phyloP scores from a whole-genome alignment of 177 flowering plant genomes.

The Vitis hybrid region DNA sequence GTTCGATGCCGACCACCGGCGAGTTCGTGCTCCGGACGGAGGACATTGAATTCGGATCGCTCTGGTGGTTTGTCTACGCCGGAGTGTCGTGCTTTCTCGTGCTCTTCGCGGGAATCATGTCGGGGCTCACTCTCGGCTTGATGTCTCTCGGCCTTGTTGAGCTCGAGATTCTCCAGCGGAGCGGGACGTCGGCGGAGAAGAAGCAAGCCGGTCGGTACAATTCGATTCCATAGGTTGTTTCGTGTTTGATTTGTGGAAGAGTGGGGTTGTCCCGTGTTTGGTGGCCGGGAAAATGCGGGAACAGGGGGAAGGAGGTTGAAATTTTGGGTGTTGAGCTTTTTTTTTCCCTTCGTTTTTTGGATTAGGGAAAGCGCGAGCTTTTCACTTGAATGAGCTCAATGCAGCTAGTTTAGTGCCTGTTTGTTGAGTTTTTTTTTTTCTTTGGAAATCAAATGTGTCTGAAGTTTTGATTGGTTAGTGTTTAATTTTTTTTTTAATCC shows the following conservation, averaged over 20 bases:
- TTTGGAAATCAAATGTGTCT: too few relatives aligned
- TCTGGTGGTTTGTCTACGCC: conserved; percentile 68
- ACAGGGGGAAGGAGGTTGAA: too few relatives aligned
- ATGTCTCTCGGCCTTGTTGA: conserved; percentile 92
- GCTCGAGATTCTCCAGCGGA: conserved; percentile 77
- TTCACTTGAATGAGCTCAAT: too few relatives aligned
- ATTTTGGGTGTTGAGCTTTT: background rate
- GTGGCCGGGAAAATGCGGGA: too few relatives aligned
- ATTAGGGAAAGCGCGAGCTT: too few relatives aligned
- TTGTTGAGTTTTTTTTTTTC: too few relatives aligned
- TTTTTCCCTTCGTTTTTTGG: background rate
- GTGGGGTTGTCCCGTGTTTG: background rate
- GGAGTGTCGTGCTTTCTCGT: conserved; percentile 72
- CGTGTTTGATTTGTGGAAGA: background rate
- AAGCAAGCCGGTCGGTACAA: conserved; percentile 67
- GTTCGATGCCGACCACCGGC: conserved; percentile 1
- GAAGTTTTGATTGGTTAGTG: too few relatives aligned
- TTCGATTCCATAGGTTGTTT: background rate
- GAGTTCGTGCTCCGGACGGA: conserved; percentile 19
- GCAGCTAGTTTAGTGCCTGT: too few relatives aligned
- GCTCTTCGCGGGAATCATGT: conserved; percentile 83
- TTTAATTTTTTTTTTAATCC: too few relatives aligned
- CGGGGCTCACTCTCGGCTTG: conserved; percentile 75
- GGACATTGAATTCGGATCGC: conserved; percentile 53
- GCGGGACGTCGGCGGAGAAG: conserved; percentile 71